These are phyloP conservation scores for Plasmodium blacklocki DNA, from an alignment of 169 alveolate species.

Conservation along the genomic window DNA sequence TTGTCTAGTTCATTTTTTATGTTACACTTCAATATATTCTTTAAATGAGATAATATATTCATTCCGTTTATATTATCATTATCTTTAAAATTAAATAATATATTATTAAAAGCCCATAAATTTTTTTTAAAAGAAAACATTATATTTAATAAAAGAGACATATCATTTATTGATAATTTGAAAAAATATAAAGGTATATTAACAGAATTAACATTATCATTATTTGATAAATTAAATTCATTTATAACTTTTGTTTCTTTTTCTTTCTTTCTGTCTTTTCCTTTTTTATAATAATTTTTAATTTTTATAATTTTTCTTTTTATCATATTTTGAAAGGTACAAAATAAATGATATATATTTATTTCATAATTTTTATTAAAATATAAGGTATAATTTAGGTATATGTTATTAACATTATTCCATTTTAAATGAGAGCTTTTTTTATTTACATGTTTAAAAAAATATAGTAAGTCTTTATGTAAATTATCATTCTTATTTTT, in stretches of 20 bases:
- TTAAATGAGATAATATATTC: background rate
- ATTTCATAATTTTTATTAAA: conserved; percentile 54
- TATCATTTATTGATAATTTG: conserved; percentile 17
- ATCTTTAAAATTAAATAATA: background rate
- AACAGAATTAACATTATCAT: background rate
- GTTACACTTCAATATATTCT: no score
- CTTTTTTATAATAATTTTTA: background rate
- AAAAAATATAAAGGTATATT: conserved; percentile 28
- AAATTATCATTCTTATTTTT: background rate
- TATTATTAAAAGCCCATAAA: conserved; percentile 43
- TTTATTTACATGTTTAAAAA: conserved; percentile 37
- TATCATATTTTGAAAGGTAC: conserved; percentile 8
- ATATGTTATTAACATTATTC: conserved; percentile 32
- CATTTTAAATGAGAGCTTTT: background rate
- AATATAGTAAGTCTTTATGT: conserved; percentile 15
- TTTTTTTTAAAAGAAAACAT: conserved; percentile 38
- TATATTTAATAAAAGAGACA: conserved; percentile 35
- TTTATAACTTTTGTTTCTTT: background rate
- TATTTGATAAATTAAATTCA: no score
- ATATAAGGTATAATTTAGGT: conserved; percentile 47
- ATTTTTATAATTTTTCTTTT: background rate
- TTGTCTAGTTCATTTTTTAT: background rate
- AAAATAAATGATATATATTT: conserved; percentile 1
- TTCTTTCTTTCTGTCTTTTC: background rate
- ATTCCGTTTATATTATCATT: background rate